Evolutionary conservation across 306 rosid species (phyloP), one percentile per base, ranked within the genome.

Genomic region (Acacia acuminata): DNA sequence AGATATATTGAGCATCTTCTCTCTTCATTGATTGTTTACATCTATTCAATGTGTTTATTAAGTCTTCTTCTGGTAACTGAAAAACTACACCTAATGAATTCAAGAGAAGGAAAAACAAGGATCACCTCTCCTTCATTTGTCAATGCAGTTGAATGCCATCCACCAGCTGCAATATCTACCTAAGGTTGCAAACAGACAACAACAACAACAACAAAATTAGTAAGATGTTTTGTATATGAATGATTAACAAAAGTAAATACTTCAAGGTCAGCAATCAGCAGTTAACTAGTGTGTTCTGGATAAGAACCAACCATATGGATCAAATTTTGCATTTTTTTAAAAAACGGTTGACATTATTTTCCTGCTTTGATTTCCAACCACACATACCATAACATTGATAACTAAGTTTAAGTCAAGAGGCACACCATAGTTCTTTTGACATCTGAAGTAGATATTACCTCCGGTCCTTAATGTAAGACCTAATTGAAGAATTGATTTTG

Each of bases 151-250:
- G 98, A 96, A 86, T 94, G 99, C 99, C 99, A 96, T 77, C 99
- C 99, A 84, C 99, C 99, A 82, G 99, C 98, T 72, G 99, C 97
- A 86, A 96, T 94, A 81, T 92, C 99, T 82, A 96, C 94, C 99
- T 96, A 66, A 30, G 77, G 51, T 48, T 64, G 77, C 82, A 83
- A 67, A 67, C 66, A 78, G 63, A 45, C 20, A 11, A 30, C 32
- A 30, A 30, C 2, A 30, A 30, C 2, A 69, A 80, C 16, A 30
- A 75, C 68, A 55, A 38, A 71, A 78, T 77, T 61, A 82, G 53
- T 17, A 83, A 60, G 72, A 70, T 48, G 72, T 71, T 68, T 63
- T 24, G 43, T 15, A 12, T 53, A 45, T 24, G 51, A 44, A 64
- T 44, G 68, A 64, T 48, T 30, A 24, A 50, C 40, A 25, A n/a